phyloP scores from a whole-genome alignment of 2,329 filamentous ascomycete species.

The Acrocalymma vagum region DNA sequence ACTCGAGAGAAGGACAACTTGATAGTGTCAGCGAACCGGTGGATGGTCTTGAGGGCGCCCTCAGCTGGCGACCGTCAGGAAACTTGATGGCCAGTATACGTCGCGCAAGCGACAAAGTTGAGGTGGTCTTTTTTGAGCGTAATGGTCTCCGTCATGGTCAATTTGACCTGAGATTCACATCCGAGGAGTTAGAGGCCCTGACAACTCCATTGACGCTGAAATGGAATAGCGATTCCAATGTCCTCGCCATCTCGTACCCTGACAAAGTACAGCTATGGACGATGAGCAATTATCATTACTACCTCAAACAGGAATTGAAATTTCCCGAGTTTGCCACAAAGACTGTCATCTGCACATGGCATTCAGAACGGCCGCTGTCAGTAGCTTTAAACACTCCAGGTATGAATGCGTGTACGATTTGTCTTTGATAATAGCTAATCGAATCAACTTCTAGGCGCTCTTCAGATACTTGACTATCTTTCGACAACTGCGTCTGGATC shows the following conservation, averaged over 20 bases:
- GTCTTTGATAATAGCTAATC: conserved; percentile 5
- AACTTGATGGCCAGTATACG: conserved; percentile 92
- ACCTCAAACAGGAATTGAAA: conserved; percentile 87
- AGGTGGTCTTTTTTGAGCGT: conserved; percentile 94
- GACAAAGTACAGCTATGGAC: conserved; percentile 93
- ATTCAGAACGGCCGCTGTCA: conserved; percentile 82
- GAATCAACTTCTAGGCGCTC: conserved; percentile 44
- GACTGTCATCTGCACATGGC: conserved; percentile 66
- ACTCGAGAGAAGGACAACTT: conserved; percentile 86
- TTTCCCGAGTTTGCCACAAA: conserved; percentile 29
- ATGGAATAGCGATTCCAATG: conserved; percentile 94
- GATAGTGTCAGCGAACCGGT: conserved; percentile 96
- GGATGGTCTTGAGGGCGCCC: conserved; percentile 82
- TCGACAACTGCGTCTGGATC: conserved; percentile 75
- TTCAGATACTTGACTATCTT: conserved; percentile 70
- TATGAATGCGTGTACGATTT: conserved; percentile 12
- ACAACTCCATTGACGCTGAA: conserved; percentile 70
- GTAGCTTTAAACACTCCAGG: conserved; percentile 62
- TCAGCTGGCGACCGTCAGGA: conserved; percentile 92
- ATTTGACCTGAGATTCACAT: conserved; percentile 77
- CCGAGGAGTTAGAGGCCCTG: conserved; percentile 64
- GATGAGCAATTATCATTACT: conserved; percentile 97
- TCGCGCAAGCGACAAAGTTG: conserved; percentile 70
- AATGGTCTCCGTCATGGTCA: conserved; percentile 98
- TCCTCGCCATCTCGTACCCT: conserved; percentile 80